Conservation (phyloP, 164 flowering plant species). For the Nelumbo lutea region DNA sequence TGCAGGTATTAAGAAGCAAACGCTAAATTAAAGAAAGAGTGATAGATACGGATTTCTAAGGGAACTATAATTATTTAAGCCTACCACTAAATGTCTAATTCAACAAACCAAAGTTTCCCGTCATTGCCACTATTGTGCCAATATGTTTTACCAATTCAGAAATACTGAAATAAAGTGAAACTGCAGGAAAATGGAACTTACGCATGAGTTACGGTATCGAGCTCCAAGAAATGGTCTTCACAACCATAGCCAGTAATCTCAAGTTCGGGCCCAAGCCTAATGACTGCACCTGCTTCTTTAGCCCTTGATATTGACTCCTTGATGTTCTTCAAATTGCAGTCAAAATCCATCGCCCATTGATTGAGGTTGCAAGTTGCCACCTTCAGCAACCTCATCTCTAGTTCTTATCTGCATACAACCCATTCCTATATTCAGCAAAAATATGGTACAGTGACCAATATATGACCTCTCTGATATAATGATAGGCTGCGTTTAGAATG, state of each 20-base stretch:
- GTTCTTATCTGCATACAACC: not conserved
- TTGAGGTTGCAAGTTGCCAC: conserved; percentile 96
- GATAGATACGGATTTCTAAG: not conserved
- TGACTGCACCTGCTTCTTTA: conserved; percentile 72
- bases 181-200: conserved; percentile 22
- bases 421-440: not conserved
- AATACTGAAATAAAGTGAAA: not conserved
- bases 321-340: conserved; percentile 66
- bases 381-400: conserved; percentile 76
- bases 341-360: conserved; percentile 99
- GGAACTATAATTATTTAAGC: not conserved
- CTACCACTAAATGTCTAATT: not conserved
- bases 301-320: conserved; percentile 74
- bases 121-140: not conserved
- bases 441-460: not conserved
- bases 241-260: conserved; percentile 98
- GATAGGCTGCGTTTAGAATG: no score
- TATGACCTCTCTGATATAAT: not conserved
- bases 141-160: not conserved
- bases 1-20: no score
- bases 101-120: not conserved
- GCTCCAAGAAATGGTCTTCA: conserved; percentile 95
- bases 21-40: not conserved
- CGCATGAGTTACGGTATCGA: conserved; percentile 86
- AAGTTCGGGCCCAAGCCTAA: conserved; percentile 96